Conservation (phyloP, 257 asterid species). For the Capsicum rhomboideum region DNA sequence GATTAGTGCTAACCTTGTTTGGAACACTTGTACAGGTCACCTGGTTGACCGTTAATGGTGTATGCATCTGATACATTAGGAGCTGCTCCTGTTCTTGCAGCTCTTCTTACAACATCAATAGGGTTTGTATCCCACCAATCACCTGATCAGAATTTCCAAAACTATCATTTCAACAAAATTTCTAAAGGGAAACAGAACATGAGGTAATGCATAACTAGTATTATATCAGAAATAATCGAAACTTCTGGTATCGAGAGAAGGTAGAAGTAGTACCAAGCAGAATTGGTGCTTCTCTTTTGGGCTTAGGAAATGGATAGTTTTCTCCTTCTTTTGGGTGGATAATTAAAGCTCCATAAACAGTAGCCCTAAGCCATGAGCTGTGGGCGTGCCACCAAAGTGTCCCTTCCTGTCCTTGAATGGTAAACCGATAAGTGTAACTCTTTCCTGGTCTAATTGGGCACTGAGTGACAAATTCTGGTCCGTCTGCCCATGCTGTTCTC, state of each 20-base stretch:
- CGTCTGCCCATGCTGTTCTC: slow-evolving; percentile 76
- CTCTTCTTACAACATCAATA: slow-evolving; percentile 27
- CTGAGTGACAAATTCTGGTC: slow-evolving; percentile 75
- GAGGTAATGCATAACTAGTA: background rate
- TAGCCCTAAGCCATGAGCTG: slow-evolving; percentile 89
- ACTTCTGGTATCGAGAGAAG: background rate
- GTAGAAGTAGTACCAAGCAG: background rate
- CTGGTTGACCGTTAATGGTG: background rate
- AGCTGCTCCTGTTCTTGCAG: slow-evolving; percentile 67
- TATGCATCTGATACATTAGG: slow-evolving; percentile 70
- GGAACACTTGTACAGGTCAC: slow-evolving; percentile 45
- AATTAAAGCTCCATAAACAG: slow-evolving; percentile 69
- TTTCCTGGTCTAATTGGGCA: slow-evolving; percentile 73
- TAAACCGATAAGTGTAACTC: slow-evolving; percentile 67
- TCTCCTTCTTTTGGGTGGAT: slow-evolving; percentile 18
- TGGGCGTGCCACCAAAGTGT: slow-evolving; percentile 97
- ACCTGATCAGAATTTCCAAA: background rate
- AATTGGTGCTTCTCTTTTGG: background rate
- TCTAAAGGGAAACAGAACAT: background rate
- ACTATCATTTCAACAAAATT: background rate
- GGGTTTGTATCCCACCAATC: background rate
- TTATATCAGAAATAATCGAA: background rate
- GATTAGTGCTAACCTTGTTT: slow-evolving; percentile 31
- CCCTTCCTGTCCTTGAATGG: slow-evolving; percentile 75
- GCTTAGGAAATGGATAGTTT: background rate